Evolutionary conservation across 2,329 filamentous ascomycete genomes (phyloP), one percentile per base, ranked within the genome.

Genomic region (Ophiocordyceps sinensis): DNA sequence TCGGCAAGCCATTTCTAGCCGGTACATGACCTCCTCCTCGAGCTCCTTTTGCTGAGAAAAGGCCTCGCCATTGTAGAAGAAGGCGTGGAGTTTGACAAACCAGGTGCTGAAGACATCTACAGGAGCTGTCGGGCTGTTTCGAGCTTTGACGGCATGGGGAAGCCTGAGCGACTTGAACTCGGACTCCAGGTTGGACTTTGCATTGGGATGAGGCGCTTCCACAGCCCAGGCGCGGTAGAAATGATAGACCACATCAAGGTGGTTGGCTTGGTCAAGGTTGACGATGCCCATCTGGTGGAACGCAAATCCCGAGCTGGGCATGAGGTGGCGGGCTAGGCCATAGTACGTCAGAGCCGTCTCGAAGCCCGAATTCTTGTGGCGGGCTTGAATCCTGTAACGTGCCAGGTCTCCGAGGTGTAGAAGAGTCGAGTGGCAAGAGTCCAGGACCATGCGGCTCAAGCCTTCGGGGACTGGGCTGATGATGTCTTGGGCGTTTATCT

Each of bases 201-300:
- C 87, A 37, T 80, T 73, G 0, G 82, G 80, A 53, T 91, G 80
- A 5, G 87, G 85, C 34, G 79, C 69, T 40, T 78, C 70, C 28
- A 85, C 79, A 9, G 79, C 79, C 49, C 91, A 71, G 14, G 88
- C 81, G 47, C 88, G 80, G 56, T 94, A 91, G 34, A 96, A 76
- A 58, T 94, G 79, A 60, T 95, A 96, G 28, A 93, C 81, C 10
- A 86, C 80, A 45, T 86, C 77, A 39, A 96, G 73, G 56, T 93
- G 83, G 49, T 89, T 82, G 43, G 73, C 75, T 51, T 88, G 77
- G 41, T 82, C 79, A 38, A 85, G 73, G 44, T 82, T 81, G 44
- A 96, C 81, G 30, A 96, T 84, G 30, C 85, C 88, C 58, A 91
- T 77, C 59, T 96, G 91, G 53, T 98, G 89, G 54, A 93, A 83